Percentiles rank a stretch among this genome's conserved stretches.
These are phyloP conservation scores for Fusarium sulawesiense DNA, from an alignment of 2,329 filamentous ascomycete species.

Conservation along the genomic window DNA sequence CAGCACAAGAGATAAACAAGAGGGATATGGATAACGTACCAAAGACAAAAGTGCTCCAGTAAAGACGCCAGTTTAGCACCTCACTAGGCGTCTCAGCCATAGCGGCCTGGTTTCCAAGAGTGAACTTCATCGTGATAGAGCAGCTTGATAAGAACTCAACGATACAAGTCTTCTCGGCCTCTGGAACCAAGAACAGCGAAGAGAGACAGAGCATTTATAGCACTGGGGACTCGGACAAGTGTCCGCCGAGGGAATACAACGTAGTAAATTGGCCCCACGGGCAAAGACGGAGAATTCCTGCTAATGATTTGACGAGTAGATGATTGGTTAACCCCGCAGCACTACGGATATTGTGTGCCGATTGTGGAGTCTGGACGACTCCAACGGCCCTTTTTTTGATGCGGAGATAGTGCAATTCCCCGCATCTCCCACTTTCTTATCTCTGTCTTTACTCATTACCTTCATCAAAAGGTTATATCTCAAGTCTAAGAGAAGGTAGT, in stretches of 20 bases:
- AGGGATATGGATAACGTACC: not conserved
- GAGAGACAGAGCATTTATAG: not conserved
- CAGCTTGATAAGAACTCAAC: not conserved
- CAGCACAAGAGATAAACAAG: rapidly evolving
- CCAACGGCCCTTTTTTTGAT: not conserved
- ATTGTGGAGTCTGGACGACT: constrained; percentile 4
- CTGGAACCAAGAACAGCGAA: too few species aligned
- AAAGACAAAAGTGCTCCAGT: constrained; percentile 29
- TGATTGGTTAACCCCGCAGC: constrained; percentile 10
- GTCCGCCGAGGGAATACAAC: not conserved
- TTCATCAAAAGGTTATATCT: not conserved
- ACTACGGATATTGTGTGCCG: constrained; percentile 18
- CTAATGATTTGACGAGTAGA: not conserved
- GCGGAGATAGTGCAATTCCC: constrained; percentile 2
- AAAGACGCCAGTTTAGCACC: constrained; percentile 24
- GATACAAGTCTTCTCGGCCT: not conserved
- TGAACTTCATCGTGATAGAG: constrained; percentile 22
- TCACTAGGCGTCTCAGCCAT: constrained; percentile 26
- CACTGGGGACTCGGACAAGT: not conserved
- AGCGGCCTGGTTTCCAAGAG: constrained; percentile 20
- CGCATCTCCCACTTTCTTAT: not conserved
- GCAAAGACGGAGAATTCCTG: not conserved
- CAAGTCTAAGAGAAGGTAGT: too few species aligned
- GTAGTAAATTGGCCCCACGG: not conserved
- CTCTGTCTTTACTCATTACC: not conserved